Base-by-base conservation (phyloP, 805 yeast genomes). In the Wickerhamomyces pijperi region DNA sequence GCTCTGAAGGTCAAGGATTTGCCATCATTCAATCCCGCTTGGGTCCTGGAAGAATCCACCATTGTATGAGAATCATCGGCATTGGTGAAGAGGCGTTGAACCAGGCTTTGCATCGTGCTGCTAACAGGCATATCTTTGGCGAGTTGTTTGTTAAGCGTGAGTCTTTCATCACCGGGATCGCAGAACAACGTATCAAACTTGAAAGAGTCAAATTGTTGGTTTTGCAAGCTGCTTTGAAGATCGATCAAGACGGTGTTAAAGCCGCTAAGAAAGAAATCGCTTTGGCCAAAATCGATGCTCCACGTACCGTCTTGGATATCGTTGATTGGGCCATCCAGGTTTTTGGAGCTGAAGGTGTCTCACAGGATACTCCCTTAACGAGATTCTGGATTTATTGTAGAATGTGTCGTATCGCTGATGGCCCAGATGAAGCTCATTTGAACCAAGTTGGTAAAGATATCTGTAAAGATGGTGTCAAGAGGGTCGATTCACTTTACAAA, bases 21-120 rank as follows among this genome's bases (percentile, higher is more conserved):
- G 76, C 72, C 43, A 63, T 77, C 45, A 73, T 77, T 47, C 82
- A 76, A 55, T 73, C 78, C 18, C 64, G 82, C 41, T 61, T 77
- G 33, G 82, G 82, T 2, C 82, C 82, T 1, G 82, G 83, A n/a
- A 62, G 82, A 52, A 72, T 77, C 46, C 83, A 76, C 55, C 82
- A 77, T 54, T 77, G 82, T 55, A 76, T 77, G 82, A 62, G 82
- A 51, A 55, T 70, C 23, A 63, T 77, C 45, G 83, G 83, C 5
- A 71, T 66, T 32, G 82, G 78, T 7, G 79, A 74, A 48, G 71
- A 65, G 48, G 74, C 78, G 3, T 60, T 77, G 39, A 45, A 58
- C 44, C 60, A 64, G 42, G 66, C 70, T 38, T 64, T 68, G 20
- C 60, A 65, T 44, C 64, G 83, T 46, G 80, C 78, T 33, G 65